phyloP scores from a whole-genome alignment of 805 yeast species.

The Starmerella scarabaei region DNA sequence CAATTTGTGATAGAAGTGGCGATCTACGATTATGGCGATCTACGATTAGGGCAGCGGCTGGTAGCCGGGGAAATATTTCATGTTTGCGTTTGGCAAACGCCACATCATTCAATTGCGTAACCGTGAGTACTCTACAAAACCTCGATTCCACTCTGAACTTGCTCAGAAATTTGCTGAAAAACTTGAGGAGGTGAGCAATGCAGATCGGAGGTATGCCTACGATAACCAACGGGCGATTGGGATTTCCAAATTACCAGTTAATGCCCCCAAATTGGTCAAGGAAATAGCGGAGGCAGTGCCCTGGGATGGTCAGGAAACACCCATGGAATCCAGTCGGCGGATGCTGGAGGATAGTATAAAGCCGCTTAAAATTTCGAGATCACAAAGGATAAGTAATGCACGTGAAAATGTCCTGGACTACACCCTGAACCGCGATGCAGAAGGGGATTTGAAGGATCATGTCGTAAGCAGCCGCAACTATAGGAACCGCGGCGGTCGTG shows the following conservation, averaged over 20 bases:
- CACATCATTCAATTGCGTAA: no score
- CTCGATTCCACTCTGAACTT: no score
- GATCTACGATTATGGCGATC: no score
- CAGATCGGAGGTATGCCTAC: slow-evolving; percentile 27
- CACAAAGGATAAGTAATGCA: slow-evolving; percentile 42
- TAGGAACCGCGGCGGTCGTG: background rate
- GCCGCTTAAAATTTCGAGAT: slow-evolving; percentile 26
- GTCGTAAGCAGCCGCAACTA: slow-evolving; percentile 6
- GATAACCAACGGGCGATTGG: slow-evolving; percentile 33
- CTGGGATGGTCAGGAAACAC: slow-evolving; percentile 47
- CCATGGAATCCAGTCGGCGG: slow-evolving; percentile 36
- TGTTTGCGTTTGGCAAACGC: no score
- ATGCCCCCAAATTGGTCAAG: slow-evolving; percentile 34
- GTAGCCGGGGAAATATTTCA: no score
- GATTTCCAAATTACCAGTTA: slow-evolving; percentile 32
- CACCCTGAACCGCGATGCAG: slow-evolving; percentile 31
- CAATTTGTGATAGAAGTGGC: no score
- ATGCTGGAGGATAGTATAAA: slow-evolving; percentile 44
- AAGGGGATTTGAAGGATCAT: slow-evolving; percentile 18
- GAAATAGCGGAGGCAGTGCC: slow-evolving; percentile 41
- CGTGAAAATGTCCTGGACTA: slow-evolving; percentile 58
- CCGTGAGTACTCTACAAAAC: no score
- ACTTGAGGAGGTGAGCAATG: no score
- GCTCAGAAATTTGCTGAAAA: no score
- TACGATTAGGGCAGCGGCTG: no score